phyloP scores from a whole-genome alignment of 768 basidiomycete species.

The Boletus reticuloceps region DNA sequence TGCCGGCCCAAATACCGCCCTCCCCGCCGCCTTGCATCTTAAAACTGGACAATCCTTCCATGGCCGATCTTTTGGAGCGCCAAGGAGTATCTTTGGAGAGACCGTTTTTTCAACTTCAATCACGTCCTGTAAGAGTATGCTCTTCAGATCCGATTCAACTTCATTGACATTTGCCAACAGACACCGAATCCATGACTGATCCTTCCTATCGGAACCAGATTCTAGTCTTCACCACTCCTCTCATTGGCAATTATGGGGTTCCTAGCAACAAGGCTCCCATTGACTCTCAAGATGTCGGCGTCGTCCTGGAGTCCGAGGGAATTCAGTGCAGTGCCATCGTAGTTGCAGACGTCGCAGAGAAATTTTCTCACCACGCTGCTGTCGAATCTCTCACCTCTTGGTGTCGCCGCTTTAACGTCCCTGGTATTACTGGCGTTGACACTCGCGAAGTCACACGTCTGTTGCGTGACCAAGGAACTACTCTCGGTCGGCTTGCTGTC shows the following conservation, averaged over 20 bases:
- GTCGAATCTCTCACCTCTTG: constrained; percentile 91
- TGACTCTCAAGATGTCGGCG: constrained; percentile 77
- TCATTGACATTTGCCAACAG: constrained; percentile 39
- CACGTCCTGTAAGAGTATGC: constrained; percentile 76
- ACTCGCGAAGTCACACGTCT: constrained; percentile 94
- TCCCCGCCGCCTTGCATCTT: constrained; percentile 86
- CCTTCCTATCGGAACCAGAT: constrained; percentile 98
- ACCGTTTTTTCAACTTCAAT: constrained; percentile 99
- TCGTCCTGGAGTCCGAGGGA: constrained; percentile 82
- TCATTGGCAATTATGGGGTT: constrained; percentile 99
- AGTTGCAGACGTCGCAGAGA: constrained; percentile 92
- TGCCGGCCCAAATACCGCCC: constrained; percentile 41
- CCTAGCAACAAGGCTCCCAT: constrained; percentile 73
- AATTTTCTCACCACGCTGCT: constrained; percentile 91
- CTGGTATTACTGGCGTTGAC: constrained; percentile 95
- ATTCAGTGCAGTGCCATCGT: constrained; percentile 93
- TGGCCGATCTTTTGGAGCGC: constrained; percentile 87
- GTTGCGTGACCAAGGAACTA: constrained; percentile 95
- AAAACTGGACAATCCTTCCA: constrained; percentile 92
- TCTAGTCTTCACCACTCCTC: constrained; percentile 95
- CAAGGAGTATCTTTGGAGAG: constrained; percentile 87
- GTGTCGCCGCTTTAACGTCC: constrained; percentile 88
- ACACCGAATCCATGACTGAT: constrained; percentile 99
- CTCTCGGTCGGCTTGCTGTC: constrained; percentile 85
- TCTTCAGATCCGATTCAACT: constrained; percentile 2